These are phyloP conservation scores for Chaetomium sp. DNA, from an alignment of 2,329 filamentous ascomycete species.

Conservation along the genomic window DNA sequence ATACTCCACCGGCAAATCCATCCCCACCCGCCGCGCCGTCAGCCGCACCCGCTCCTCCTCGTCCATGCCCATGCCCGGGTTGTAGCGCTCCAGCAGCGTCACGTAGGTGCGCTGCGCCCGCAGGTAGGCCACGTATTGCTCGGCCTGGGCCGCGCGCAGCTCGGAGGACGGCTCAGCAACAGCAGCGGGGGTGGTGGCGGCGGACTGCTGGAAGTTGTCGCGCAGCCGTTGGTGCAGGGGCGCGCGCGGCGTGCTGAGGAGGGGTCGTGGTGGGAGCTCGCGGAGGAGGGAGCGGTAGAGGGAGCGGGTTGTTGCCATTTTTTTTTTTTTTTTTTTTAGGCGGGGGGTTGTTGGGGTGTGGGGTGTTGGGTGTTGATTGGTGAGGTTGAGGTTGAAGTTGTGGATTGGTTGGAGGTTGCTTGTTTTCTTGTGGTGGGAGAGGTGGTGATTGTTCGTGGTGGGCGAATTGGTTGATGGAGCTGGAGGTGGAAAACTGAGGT, in stretches of 20 bases:
- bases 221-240: slow-evolving; percentile 72
- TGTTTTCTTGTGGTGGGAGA: background rate
- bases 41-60: slow-evolving; percentile 81
- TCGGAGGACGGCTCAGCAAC: background rate
- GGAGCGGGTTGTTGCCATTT: slow-evolving; percentile 46
- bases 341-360: background rate
- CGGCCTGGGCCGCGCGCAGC: slow-evolving; percentile 52
- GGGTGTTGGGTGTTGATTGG: slow-evolving; percentile 5
- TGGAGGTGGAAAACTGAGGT: background rate
- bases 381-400: background rate
- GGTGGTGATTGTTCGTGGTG: background rate
- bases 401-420: background rate
- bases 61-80: slow-evolving; percentile 86
- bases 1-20: slow-evolving; percentile 77
- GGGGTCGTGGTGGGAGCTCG: slow-evolving; percentile 75
- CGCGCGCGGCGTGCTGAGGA: slow-evolving; percentile 60
- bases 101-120: slow-evolving; percentile 84
- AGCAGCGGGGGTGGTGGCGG: background rate
- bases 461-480: background rate
- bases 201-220: slow-evolving; percentile 51
- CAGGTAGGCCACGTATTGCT: slow-evolving; percentile 79
- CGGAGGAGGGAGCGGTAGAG: slow-evolving; percentile 88
- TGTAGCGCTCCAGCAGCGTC: slow-evolving; percentile 84
- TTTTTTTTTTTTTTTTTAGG: slow-evolving; percentile 30
- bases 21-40: slow-evolving; percentile 83